phyloP scores from a whole-genome alignment of 2,329 filamentous ascomycete genomes.

The Cordyceps pruinosa region DNA sequence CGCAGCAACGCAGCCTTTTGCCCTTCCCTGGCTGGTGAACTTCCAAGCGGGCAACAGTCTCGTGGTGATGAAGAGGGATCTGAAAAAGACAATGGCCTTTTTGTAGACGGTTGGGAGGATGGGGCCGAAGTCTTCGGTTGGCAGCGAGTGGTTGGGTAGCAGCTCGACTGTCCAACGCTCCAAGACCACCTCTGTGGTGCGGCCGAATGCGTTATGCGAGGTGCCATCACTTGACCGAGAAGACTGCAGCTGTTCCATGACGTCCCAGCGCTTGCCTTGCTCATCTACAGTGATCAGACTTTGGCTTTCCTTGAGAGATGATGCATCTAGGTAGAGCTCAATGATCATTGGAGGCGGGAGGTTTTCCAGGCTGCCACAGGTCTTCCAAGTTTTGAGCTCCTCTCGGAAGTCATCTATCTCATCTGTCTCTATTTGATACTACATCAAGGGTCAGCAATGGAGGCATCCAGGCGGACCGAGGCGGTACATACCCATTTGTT shows the following conservation, averaged over 20 bases:
- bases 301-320: conserved; percentile 73
- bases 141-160: conserved; percentile 44
- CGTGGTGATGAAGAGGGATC: conserved; percentile 76
- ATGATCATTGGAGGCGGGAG: conserved; percentile 79
- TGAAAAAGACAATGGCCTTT: conserved; percentile 90
- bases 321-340: conserved; percentile 81
- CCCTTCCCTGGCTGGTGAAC: conserved; percentile 65
- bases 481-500: conserved; percentile 74
- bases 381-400: conserved; percentile 75
- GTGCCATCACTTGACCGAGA: conserved; percentile 47
- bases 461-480: background rate
- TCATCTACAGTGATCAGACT: conserved; percentile 84
- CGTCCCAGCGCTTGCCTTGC: conserved; percentile 86
- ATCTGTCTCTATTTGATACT: conserved; percentile 95
- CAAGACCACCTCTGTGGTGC: conserved; percentile 68
- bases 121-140: conserved; percentile 52
- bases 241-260: conserved; percentile 70
- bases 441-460: conserved; percentile 16
- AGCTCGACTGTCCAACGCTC: conserved; percentile 89
- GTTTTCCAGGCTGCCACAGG: conserved; percentile 67
- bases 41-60: conserved; percentile 82
- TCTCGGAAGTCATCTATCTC: conserved; percentile 84
- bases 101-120: conserved; percentile 87
- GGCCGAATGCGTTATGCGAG: conserved; percentile 33
- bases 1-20: conserved; percentile 60